A percentile compares a stretch with the other conserved stretches of the same genome.
Evolutionary conservation across 1,139 yeast species (phyloP).

Genomic region (Hanseniaspora sp.): DNA sequence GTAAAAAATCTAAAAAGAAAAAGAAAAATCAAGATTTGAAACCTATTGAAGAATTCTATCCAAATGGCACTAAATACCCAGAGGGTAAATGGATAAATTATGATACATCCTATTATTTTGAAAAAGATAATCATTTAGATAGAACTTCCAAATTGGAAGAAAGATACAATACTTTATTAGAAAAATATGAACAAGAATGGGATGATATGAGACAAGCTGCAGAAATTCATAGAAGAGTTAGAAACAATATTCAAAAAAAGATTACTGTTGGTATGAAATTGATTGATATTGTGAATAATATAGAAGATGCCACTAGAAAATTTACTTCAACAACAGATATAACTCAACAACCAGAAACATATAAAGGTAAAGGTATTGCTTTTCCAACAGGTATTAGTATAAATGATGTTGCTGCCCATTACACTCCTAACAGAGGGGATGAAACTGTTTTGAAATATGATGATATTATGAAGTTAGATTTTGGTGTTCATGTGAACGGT

Average conservation of each 20-base stretch:
- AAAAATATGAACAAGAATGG: slow-evolving; percentile 44
- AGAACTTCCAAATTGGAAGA: slow-evolving; percentile 81
- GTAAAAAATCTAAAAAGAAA: slow-evolving; percentile 41
- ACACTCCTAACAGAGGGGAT: slow-evolving; percentile 94
- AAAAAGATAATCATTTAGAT: slow-evolving; percentile 57
- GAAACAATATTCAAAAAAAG: slow-evolving; percentile 62
- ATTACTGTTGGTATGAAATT: slow-evolving; percentile 88
- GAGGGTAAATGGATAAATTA: slow-evolving; percentile 80
- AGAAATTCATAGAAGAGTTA: slow-evolving; percentile 84
- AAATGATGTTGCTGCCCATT: slow-evolving; percentile 94
- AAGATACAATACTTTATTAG: slow-evolving; percentile 55
- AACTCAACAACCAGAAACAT: slow-evolving; percentile 29
- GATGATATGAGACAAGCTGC: slow-evolving; percentile 92
- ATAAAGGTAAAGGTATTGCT: slow-evolving; percentile 67
- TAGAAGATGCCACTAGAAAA: slow-evolving; percentile 74
- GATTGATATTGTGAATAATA: slow-evolving; percentile 78
- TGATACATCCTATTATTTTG: slow-evolving; percentile 20
- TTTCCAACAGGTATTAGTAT: slow-evolving; percentile 94
- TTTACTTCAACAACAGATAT: slow-evolving; percentile 54
- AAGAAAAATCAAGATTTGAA: slow-evolving; percentile 42
- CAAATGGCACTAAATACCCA: slow-evolving; percentile 60
- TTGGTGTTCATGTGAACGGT: slow-evolving; percentile 97
- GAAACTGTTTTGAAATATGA: slow-evolving; percentile 65
- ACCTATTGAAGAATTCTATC: slow-evolving; percentile 56
- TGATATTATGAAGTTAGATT: slow-evolving; percentile 93